Base-by-base conservation (phyloP, 1,139 yeast species). In the Saccharomyces pastorianus region DNA sequence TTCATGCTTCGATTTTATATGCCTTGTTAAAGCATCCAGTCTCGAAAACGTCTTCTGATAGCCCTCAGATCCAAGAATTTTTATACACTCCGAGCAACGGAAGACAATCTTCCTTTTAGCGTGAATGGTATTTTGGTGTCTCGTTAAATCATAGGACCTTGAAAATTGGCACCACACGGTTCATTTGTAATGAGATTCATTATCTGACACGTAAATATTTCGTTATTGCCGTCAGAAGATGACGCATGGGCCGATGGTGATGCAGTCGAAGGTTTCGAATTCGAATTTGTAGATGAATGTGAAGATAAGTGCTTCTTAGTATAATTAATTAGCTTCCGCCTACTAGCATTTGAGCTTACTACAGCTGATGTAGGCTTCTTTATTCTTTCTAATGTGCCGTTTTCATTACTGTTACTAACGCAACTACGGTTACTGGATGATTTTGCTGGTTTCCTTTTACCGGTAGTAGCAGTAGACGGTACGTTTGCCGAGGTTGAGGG, bases 71-170 rank as follows among this genome's bases (percentile, higher is more conserved):
- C 74, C 75, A 13, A 71, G 58, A 41, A 76, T 75, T 62, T 81
- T 83, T 48, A 84, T 86, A 73, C 99, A 93, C 47, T 86, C 84
- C 65, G 84, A 84, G 71, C 99, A 93, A 66, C 87, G 84, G 75
- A 85, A 93, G 52, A 88, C 81, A 65, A 87, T 87, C 71, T 93
- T 86, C 71, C 85, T 87, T 53, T 87, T 78, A 1, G 97, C 93
- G 70, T 93, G 99, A 53, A 93, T 93, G 0, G 98, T 91, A 68
- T 93, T 96, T 72, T 91, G 96, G 71, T 93, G 98, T 64, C 99
- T 81, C 31, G 91, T 86, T 65, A 93, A 77, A 73, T 93, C 99
- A 66, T 93, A 93, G 32, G 96, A 95, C 63, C 99, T 80, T 17
- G 97, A 89, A 68, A 93, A 93, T 59, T 86, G 81, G 95, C 88